These are phyloP conservation scores for Ramaria sp. DNA, from an alignment of 768 basidiomycete genomes.

Conservation along the genomic window DNA sequence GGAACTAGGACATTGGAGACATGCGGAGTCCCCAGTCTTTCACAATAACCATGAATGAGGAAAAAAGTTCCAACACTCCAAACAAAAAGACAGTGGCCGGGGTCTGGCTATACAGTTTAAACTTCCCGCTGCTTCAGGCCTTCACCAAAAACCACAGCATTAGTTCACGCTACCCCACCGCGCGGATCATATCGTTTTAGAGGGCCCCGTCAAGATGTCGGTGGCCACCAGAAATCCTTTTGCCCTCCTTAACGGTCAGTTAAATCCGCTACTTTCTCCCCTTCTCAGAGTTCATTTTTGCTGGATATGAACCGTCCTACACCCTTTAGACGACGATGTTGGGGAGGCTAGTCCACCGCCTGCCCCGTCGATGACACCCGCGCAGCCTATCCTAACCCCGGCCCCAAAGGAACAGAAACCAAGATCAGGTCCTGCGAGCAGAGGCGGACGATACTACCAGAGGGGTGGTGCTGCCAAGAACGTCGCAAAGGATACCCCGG, in stretches of 20 bases:
- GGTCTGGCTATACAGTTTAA: conserved; percentile 14
- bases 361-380: conserved; percentile 19
- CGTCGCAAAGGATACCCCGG: conserved; percentile 22
- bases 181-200: conserved; percentile 20
- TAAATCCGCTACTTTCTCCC: conserved; percentile 1
- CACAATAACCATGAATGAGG: no score
- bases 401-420: conserved; percentile 26
- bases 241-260: conserved; percentile 69
- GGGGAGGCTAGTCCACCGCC: conserved; percentile 25
- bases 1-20: no score
- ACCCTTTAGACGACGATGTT: conserved; percentile 7
- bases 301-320: neutral
- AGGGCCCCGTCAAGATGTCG: conserved; percentile 76
- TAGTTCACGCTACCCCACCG: conserved; percentile 1
- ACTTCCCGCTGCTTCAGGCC: neutral
- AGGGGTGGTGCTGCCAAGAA: conserved; percentile 46
- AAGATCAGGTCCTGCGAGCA: conserved; percentile 47
- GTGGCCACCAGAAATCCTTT: conserved; percentile 85
- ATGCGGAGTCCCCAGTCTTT: no score
- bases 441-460: conserved; percentile 59
- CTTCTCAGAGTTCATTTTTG: neutral
- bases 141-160: conserved; percentile 1
- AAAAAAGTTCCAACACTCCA: no score
- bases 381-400: conserved; percentile 24
- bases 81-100: conserved; percentile 1